Conservation (phyloP, 176 grass and related monocot genomes). For the Aegilops tauschii region DNA sequence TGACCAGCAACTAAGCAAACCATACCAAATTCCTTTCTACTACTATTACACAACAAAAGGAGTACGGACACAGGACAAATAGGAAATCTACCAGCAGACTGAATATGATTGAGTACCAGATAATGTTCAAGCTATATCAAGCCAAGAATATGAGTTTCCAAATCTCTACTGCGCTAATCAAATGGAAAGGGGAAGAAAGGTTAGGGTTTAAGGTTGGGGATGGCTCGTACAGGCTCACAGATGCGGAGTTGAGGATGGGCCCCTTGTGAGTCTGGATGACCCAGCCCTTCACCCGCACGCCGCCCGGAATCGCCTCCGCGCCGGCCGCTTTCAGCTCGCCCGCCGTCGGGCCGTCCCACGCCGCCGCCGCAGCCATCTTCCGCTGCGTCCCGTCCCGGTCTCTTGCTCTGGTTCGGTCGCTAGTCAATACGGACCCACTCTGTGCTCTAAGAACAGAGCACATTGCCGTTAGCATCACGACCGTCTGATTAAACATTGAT, state of each 20-base stretch:
- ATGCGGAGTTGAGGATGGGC: constrained; percentile 72
- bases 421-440: background rate
- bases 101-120: background rate
- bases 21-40: background rate
- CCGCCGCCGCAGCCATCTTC: constrained; percentile 45
- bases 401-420: background rate
- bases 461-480: background rate
- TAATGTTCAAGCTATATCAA: background rate
- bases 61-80: background rate
- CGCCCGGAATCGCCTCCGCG: constrained; percentile 53
- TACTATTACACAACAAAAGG: background rate
- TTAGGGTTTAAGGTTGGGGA: constrained; percentile 37
- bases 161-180: background rate
- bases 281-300: constrained; percentile 74
- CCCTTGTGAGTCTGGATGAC: constrained; percentile 65
- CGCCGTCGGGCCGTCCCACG: constrained; percentile 65
- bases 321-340: constrained; percentile 69
- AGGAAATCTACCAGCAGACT: background rate
- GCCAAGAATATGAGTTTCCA: background rate
- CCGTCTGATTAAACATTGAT: background rate
- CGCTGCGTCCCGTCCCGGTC: background rate
- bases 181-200: background rate
- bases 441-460: background rate
- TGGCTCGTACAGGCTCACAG: constrained; percentile 48
- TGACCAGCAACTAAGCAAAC: background rate